A percentile compares a stretch with the other conserved stretches of the same genome.
Evolutionary conservation across 495 filamentous ascomycete genomes (phyloP).

Genomic region (Pyronema omphalodes): DNA sequence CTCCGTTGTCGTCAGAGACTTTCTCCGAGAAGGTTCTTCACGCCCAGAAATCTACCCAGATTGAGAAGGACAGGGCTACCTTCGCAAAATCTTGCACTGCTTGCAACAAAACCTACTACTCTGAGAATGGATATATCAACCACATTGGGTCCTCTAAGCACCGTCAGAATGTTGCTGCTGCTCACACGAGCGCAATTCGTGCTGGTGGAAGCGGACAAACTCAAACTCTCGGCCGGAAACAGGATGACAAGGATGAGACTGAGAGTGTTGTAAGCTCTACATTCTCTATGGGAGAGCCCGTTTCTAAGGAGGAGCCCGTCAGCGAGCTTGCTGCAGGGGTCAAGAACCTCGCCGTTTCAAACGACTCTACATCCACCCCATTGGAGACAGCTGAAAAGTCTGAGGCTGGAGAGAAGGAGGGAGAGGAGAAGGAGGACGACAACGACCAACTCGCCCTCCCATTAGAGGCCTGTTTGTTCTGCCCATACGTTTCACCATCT

Average conservation of each 20-base stretch:
- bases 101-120: conserved; percentile 87
- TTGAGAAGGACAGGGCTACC: conserved; percentile 71
- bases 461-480: conserved; percentile 69
- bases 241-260: conserved; percentile 42
- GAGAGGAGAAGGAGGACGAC: conserved; percentile 5
- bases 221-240: conserved; percentile 18
- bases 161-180: conserved; percentile 41
- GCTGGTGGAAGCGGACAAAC: conserved; percentile 16
- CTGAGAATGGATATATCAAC: conserved; percentile 86
- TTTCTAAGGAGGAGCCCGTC: conserved; percentile 34
- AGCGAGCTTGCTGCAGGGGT: conserved; percentile 50
- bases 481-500: conserved; percentile 57
- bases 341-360: conserved; percentile 51
- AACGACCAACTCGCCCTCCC: conserved; percentile 26
- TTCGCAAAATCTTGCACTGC: conserved; percentile 67
- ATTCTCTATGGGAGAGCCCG: conserved; percentile 73
- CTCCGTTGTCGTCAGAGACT: conserved; percentile 76
- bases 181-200: conserved; percentile 24
- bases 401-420: conserved; percentile 8
- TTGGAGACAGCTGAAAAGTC: conserved; percentile 3
- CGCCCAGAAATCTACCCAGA: conserved; percentile 63
- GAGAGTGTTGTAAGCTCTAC: conserved; percentile 79
- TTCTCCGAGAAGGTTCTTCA: conserved; percentile 96
- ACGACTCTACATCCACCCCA: conserved; percentile 33
- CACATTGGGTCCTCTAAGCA: conserved; percentile 87